Base-by-base conservation (phyloP, 2,329 filamentous ascomycete genomes). In the Alternaria triticimaculans region DNA sequence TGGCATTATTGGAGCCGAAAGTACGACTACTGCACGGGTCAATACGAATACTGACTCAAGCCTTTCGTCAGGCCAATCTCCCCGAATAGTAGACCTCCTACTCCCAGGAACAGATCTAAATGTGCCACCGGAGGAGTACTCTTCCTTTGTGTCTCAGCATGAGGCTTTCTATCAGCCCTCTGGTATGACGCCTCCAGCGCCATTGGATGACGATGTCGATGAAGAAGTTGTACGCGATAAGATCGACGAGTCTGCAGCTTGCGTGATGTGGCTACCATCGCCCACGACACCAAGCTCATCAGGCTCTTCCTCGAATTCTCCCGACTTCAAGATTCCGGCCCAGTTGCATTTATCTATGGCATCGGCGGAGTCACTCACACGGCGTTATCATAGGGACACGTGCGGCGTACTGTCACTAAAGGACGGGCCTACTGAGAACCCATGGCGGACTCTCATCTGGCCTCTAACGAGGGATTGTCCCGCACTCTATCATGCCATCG, bases 321-420 rank as follows among this genome's bases (percentile, higher is more conserved):
- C 55, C 9, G 57, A 64, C 6, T 62, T 69, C 26, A 58, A 65
- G 6, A 63, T 78, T 5, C 82, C 83, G 46, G 75, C 75, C 21
- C 82, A 86, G 59, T 86, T 85, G 6, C 77, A 80, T n/a, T 78
- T 89, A 26, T 78, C 82, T 59, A 75, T 82, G 33, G 82, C 81
- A 41, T 88, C 87, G 59, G 84, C 86, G 10, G 89, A 91, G 66
- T 87, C 88, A 82, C 80, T 92, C 21, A 85, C 88, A 55, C 76
- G 87, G 55, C 85, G 88, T 25, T 92, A 90, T 71, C 87, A 91
- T 71, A 85, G 84, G 67, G 82, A 89, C 60, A 92, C 90, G 0
- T 92, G 90, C 73, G 89, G 89, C 4, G 90, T 92, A 53, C 81
- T 92, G 20, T 92, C 90, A 1, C 84, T 92, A 55, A 92, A 91